Base-by-base conservation (phyloP, 352 stramenopile genomes). In the Phytopythium mirpurense region DNA sequence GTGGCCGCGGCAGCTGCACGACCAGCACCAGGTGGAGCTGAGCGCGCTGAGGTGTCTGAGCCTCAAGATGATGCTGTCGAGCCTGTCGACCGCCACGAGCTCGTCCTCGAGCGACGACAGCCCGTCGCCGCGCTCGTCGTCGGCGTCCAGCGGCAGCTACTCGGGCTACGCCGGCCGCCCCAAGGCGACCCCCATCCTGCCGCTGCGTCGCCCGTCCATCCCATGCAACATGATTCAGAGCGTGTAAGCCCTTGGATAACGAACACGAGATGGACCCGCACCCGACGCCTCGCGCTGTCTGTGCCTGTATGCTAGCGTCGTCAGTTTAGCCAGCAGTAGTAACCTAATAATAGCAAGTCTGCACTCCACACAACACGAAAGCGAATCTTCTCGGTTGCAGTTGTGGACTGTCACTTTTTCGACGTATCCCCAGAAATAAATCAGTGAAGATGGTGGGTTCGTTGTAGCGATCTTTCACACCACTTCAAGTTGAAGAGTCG, bases 11-110 rank as follows among this genome's bases (percentile, higher is more conserved):
- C 62, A 67, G 49, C 32, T 71, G 36, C 58, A 67, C 11, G 59
- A 72, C 26, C 67, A 72, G 40, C 67, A 77, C 54, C 51, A 75
- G 49, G 42, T 70, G 45, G 71, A 82, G 59, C 60, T 82, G 26
- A 67, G 75, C 51, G 68, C 71, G 42, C 61, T 82, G 54, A 52
- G 71, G 54, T 78, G 71, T 74, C 57, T 82, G 24, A 74, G 67
- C 19, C 66, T 82, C 54, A 82, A 82, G 58, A 44, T 77, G 29
- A 82, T 82, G 71, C 63, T 82, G n/a, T 72, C 65, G 19, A 71
- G 68, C 26, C 40, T 68, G 47, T 68, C 53, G 16, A 48, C 52
- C n/a, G 43, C 52, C 29, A 36, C 52, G 18, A 52, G 35, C 42
- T 27, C 41, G 15, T 43, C 51, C 5, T 41, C 52, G 14, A 41